These are phyloP conservation scores for Microsporum canis DNA, from an alignment of 2,329 filamentous ascomycete genomes.

Conservation along the genomic window DNA sequence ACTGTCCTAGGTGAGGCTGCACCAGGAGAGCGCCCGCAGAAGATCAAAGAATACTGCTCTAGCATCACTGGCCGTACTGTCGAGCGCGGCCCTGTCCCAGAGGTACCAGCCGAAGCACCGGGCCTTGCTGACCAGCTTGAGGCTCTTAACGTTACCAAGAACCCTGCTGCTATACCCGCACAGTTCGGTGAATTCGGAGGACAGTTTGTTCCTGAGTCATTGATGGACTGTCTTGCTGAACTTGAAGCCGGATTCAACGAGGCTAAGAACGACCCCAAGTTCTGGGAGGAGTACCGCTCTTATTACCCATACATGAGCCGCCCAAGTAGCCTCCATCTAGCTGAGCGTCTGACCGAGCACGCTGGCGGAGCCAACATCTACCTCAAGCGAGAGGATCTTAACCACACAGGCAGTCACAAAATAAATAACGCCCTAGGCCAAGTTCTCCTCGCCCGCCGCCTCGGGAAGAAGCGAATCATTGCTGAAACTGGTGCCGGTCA, in stretches of 20 bases:
- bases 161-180: conserved; percentile 55
- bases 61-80: conserved; percentile 52
- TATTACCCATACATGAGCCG: conserved; percentile 98
- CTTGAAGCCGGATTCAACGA: conserved; percentile 84
- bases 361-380: conserved; percentile 93
- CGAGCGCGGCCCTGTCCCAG: conserved; percentile 34
- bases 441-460: conserved; percentile 67
- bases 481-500: conserved; percentile 96
- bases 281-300: conserved; percentile 94
- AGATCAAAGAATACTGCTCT: conserved; percentile 77
- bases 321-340: conserved; percentile 81
- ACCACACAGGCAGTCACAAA: conserved; percentile 97
- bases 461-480: conserved; percentile 95
- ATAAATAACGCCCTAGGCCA: conserved; percentile 98
- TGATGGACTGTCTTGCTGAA: conserved; percentile 92
- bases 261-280: conserved; percentile 73
- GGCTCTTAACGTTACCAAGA: conserved; percentile 57
- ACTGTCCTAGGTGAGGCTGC: conserved; percentile 61
- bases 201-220: conserved; percentile 91
- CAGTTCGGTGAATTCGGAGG: conserved; percentile 94
- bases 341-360: conserved; percentile 74
- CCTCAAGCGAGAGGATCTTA: conserved; percentile 94
- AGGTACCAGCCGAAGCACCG: conserved; percentile 37
- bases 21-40: conserved; percentile 54
- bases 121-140: conserved; percentile 74